These are phyloP conservation scores for Daldinia sp. DNA, from an alignment of 2,329 filamentous ascomycete species.

Conservation along the genomic window DNA sequence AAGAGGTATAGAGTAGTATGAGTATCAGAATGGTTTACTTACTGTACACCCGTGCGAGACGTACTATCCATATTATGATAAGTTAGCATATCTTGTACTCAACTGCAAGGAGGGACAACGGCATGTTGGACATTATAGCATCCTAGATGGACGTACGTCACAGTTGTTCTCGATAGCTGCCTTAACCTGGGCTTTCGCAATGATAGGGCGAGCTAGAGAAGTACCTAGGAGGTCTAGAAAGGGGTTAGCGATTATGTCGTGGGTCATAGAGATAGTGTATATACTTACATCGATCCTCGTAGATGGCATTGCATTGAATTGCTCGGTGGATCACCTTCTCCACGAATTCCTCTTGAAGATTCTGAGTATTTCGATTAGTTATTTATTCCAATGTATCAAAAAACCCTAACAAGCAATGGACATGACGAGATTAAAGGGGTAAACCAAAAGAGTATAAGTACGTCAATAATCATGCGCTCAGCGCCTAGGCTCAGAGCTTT, in stretches of 20 bases:
- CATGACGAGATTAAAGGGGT: too few species aligned
- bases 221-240: constrained; percentile 56
- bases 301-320: constrained; percentile 75
- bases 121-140: too few species aligned
- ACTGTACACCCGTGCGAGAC: constrained; percentile 2
- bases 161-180: neutral
- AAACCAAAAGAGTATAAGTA: neutral
- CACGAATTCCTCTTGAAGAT: constrained; percentile 79
- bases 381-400: neutral
- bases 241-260: neutral
- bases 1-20: neutral
- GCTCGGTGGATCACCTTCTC: constrained; percentile 83
- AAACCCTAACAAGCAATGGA: too few species aligned
- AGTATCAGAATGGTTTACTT: neutral
- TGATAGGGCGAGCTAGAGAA: constrained; percentile 73
- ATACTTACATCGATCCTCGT: constrained; percentile 57
- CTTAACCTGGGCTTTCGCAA: constrained; percentile 53
- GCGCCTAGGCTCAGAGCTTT: constrained; percentile 73
- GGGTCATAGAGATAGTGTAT: neutral
- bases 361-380: constrained; percentile 46
- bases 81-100: neutral
- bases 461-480: constrained; percentile 63
- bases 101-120: neutral
- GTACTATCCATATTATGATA: neutral
- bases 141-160: neutral